Conservation (phyloP, 495 filamentous ascomycete species). For the Parachaetomium inaequale region DNA sequence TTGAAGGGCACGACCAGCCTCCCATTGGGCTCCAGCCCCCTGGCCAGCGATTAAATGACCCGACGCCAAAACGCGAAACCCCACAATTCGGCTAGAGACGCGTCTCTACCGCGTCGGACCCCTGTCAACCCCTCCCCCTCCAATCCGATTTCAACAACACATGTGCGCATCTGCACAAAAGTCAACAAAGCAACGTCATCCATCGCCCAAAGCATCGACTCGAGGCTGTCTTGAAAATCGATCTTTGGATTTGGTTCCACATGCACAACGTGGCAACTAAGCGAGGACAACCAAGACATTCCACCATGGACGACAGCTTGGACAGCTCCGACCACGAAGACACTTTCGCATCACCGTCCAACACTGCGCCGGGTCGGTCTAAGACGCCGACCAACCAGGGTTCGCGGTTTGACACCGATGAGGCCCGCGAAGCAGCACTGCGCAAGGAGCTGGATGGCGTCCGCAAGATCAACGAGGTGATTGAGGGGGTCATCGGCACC, state of each 20-base stretch:
- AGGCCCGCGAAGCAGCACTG: conserved; percentile 68
- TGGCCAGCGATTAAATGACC: conserved; percentile 22
- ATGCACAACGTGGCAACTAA: not conserved
- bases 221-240: not conserved
- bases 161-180: conserved; percentile 7
- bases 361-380: conserved; percentile 29
- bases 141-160: conserved; percentile 24
- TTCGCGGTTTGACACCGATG: conserved; percentile 61
- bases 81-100: conserved; percentile 16
- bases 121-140: conserved; percentile 16
- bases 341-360: conserved; percentile 63
- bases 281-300: not conserved
- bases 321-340: conserved; percentile 52
- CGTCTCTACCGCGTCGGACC: conserved; percentile 9
- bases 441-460: conserved; percentile 77
- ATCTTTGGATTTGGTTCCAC: not conserved
- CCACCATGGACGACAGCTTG: conserved; percentile 27
- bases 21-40: conserved; percentile 20
- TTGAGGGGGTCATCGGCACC: conserved; percentile 77
- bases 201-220: not conserved
- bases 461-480: conserved; percentile 76
- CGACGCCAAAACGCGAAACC: conserved; percentile 26
- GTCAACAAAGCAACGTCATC: conserved; percentile 23
- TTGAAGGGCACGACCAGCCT: conserved; percentile 22
- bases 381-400: conserved; percentile 51